Conservation (phyloP, 2,329 filamentous ascomycete genomes). For the Stenocarpella maydis region DNA sequence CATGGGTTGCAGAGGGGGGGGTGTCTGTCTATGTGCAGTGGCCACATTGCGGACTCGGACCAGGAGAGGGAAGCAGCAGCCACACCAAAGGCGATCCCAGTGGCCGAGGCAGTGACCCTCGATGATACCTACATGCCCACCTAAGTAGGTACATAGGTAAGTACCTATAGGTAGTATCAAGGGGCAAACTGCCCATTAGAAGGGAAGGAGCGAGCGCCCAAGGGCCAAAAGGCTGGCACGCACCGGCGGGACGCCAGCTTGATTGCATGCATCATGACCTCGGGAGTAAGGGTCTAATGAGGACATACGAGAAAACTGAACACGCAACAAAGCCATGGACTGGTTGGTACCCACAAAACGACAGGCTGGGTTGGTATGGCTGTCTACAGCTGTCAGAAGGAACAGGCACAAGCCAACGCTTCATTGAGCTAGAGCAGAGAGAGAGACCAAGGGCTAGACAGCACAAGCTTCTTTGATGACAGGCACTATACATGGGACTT, state of each 20-base stretch:
- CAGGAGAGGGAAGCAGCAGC: neutral
- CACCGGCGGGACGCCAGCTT: neutral
- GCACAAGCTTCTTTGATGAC: neutral
- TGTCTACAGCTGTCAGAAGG: conserved; percentile 8
- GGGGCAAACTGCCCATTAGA: neutral
- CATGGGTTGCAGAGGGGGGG: neutral
- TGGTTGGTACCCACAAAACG: neutral
- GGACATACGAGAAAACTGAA: neutral
- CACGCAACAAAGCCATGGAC: neutral
- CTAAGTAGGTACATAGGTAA: too few species aligned
- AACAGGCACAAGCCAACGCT: conserved; percentile 17
- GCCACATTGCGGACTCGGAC: neutral
- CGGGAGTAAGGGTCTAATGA: neutral
- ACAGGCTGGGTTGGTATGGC: neutral
- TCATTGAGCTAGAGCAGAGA: neutral
- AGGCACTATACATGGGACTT: too few species aligned
- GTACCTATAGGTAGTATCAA: too few species aligned
- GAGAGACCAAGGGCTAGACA: conserved; percentile 15
- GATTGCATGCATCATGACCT: neutral
- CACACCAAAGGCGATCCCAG: too few species aligned
- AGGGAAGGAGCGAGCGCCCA: neutral
- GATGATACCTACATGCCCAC: too few species aligned
- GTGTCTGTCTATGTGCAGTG: neutral
- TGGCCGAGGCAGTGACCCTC: neutral
- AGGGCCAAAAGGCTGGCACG: neutral